Percentiles rank a stretch among this genome's conserved stretches.
These are phyloP conservation scores for Backusella tuberculispora DNA, from an alignment of 192 early-diverging fungal species.

Conservation along the genomic window DNA sequence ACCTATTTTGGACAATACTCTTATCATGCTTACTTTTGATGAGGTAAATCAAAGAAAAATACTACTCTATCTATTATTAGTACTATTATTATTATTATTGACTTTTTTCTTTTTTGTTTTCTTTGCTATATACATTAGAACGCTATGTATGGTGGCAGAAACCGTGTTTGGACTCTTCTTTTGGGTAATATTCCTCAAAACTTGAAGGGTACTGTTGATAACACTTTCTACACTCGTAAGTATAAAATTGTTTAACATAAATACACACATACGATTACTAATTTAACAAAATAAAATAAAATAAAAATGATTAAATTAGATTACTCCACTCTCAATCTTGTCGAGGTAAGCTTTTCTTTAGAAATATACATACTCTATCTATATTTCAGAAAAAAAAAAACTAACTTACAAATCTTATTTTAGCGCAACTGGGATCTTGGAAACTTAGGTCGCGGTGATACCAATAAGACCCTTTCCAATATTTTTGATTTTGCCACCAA, in stretches of 20 bases:
- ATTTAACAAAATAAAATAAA: no score
- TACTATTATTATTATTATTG: neutral
- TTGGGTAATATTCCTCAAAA: slow-evolving; percentile 44
- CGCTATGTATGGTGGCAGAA: slow-evolving; percentile 35
- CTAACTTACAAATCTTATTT: neutral
- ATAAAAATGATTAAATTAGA: slow-evolving; percentile 20
- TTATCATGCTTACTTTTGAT: slow-evolving; percentile 47
- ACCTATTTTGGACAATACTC: slow-evolving; percentile 48
- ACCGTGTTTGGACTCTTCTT: slow-evolving; percentile 50
- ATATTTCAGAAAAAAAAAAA: neutral
- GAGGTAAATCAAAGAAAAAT: slow-evolving; percentile 19
- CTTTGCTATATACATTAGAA: neutral
- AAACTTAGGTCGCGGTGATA: slow-evolving; percentile 60
- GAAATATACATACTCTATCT: neutral
- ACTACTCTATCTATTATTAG: no score
- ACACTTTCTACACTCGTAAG: slow-evolving; percentile 58
- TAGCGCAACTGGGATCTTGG: slow-evolving; percentile 65
- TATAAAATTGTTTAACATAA: neutral
- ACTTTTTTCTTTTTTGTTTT: neutral
- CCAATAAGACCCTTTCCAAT: slow-evolving; percentile 48
- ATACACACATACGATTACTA: neutral
- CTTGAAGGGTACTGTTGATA: slow-evolving; percentile 50
- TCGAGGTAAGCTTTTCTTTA: slow-evolving; percentile 43
- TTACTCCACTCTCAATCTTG: slow-evolving; percentile 63
- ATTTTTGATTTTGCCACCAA: slow-evolving; percentile 48